Conservation (phyloP, 495 filamentous ascomycete genomes). For the Thozetella sp. region DNA sequence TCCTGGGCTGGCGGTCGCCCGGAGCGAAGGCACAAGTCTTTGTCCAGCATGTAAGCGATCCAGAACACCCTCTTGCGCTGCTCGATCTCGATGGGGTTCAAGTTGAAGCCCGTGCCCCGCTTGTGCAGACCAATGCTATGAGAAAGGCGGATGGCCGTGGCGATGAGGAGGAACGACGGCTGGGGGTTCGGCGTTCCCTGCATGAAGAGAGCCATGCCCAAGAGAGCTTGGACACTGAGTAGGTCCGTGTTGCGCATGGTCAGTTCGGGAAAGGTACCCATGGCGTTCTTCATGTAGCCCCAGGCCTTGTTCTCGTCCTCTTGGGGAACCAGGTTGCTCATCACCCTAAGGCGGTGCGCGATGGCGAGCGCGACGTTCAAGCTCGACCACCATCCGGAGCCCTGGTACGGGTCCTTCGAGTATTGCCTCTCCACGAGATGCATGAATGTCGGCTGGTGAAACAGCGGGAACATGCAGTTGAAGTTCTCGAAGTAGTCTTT, state of each 20-base stretch:
- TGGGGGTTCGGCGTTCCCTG: constrained; percentile 98
- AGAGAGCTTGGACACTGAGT: constrained; percentile 91
- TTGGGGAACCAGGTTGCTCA: constrained; percentile 86
- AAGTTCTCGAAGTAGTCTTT: constrained; percentile 98
- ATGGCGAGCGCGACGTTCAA: constrained; percentile 94
- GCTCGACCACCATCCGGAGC: constrained; percentile 97
- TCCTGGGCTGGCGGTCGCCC: constrained; percentile 93
- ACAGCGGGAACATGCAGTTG: constrained; percentile 97
- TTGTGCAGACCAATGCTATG: constrained; percentile 97
- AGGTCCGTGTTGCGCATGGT: constrained; percentile 96
- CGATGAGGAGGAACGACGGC: constrained; percentile 90
- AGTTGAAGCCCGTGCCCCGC: constrained; percentile 83
- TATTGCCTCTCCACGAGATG: constrained; percentile 93
- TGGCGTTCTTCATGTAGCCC: constrained; percentile 95
- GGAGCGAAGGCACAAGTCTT: constrained; percentile 91
- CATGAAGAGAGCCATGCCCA: constrained; percentile 95
- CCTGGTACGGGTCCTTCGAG: constrained; percentile 88
- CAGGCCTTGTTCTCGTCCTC: constrained; percentile 93
- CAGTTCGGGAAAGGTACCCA: constrained; percentile 87
- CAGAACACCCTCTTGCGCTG: constrained; percentile 97
- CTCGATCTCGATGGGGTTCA: constrained; percentile 89
- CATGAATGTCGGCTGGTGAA: constrained; percentile 98
- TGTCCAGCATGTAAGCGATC: constrained; percentile 96
- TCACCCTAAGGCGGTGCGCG: constrained; percentile 87
- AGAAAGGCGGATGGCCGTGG: constrained; percentile 87